Evolutionary conservation across 345 rosid species (phyloP).

Genomic region (Rhodamnia rubescens): DNA sequence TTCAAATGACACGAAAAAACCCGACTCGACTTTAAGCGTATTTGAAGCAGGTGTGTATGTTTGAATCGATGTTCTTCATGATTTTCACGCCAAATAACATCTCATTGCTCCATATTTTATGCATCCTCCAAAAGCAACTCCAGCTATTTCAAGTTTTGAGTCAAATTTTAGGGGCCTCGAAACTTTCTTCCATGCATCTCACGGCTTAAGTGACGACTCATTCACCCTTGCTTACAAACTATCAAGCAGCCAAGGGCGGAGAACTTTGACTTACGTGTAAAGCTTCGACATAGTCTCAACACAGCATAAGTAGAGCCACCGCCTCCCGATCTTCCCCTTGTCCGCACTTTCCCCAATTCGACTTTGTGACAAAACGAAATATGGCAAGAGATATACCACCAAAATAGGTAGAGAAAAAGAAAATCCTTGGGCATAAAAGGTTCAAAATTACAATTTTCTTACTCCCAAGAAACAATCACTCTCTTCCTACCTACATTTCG

Average conservation of each 20-base stretch:
- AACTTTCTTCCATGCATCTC: neutral
- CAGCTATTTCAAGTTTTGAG: no score
- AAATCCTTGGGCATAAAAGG: neutral
- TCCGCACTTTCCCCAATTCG: neutral
- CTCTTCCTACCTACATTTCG: neutral
- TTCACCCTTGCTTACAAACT: neutral
- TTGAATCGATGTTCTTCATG: no score
- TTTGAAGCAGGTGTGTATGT: no score
- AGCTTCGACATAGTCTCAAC: neutral
- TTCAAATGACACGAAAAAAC: no score
- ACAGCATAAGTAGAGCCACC: neutral
- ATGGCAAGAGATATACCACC: neutral
- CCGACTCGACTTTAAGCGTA: no score
- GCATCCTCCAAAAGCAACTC: no score
- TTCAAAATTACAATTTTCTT: neutral
- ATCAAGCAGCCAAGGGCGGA: neutral
- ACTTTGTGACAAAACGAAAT: neutral
- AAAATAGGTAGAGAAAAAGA: neutral
- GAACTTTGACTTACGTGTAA: neutral
- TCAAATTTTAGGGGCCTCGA: no score
- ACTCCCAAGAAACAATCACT: neutral
- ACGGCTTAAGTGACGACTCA: neutral
- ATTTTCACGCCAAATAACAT: no score
- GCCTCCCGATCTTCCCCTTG: neutral
- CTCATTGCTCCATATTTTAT: no score